Evolutionary conservation across 768 basidiomycete species (phyloP).

Genomic region (Leccinum boreale): DNA sequence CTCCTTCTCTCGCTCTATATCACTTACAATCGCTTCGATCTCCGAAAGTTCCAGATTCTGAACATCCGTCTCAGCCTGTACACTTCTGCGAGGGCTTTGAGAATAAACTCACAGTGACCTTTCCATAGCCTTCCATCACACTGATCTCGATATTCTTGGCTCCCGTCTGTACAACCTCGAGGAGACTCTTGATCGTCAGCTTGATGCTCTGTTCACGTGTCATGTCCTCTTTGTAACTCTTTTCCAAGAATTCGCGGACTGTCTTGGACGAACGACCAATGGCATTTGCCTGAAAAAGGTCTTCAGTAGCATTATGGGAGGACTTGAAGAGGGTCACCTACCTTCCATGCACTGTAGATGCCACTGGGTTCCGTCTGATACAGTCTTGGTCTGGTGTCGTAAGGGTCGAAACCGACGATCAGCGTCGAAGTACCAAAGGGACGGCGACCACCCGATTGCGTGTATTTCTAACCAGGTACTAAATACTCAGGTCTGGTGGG

Average conservation of each 20-base stretch:
- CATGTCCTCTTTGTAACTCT: constrained; percentile 93
- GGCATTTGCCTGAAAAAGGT: constrained; percentile 76
- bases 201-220: constrained; percentile 89
- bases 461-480: constrained; percentile 66
- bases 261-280: constrained; percentile 98
- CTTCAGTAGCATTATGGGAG: not conserved
- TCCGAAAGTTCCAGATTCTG: constrained; percentile 85
- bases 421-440: constrained; percentile 98
- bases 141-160: constrained; percentile 99
- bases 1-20: constrained; percentile 98
- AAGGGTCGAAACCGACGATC: constrained; percentile 94
- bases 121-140: constrained; percentile 94
- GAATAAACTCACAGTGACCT: constrained; percentile 67
- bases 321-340: constrained; percentile 24
- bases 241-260: constrained; percentile 97
- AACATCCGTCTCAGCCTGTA: not conserved
- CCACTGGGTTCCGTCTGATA: constrained; percentile 98
- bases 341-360: constrained; percentile 99
- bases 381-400: constrained; percentile 81
- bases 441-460: constrained; percentile 97
- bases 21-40: constrained; percentile 87
- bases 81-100: not conserved
- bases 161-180: constrained; percentile 99
- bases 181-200: constrained; percentile 88
- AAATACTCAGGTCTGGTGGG: not conserved